These are phyloP conservation scores for Thraustochytrium aureum DNA, from an alignment of 352 stramenopile genomes.

Conservation along the genomic window DNA sequence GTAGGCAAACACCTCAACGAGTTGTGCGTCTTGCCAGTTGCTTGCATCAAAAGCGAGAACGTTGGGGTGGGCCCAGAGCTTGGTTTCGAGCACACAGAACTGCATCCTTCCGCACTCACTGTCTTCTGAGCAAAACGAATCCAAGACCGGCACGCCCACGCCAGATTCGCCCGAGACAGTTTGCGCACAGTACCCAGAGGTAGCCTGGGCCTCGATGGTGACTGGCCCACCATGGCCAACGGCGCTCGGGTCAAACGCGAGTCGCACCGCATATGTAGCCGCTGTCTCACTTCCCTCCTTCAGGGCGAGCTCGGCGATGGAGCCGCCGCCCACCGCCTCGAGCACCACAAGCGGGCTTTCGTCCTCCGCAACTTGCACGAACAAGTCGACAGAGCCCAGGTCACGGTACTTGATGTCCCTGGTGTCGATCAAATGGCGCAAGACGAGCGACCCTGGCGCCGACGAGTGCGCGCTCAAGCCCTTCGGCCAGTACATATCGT, in stretches of 20 bases:
- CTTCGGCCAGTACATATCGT: conserved; percentile 11
- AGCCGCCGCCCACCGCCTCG: background rate
- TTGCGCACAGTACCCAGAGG: conserved; percentile 36
- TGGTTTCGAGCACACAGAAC: conserved; percentile 19
- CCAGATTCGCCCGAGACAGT: background rate
- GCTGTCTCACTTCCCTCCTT: background rate
- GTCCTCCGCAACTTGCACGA: conserved; percentile 30
- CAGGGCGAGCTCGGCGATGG: background rate
- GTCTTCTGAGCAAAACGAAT: conserved; percentile 34
- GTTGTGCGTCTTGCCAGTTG: background rate
- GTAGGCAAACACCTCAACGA: background rate
- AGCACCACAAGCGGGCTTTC: background rate
- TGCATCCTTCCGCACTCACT: conserved; percentile 25
- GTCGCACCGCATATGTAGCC: background rate
- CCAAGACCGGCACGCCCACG: background rate
- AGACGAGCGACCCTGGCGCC: background rate
- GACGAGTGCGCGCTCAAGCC: background rate
- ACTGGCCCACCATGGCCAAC: background rate
- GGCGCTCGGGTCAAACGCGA: background rate
- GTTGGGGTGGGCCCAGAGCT: background rate
- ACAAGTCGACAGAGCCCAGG: conserved; percentile 4
- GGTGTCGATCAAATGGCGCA: conserved; percentile 6
- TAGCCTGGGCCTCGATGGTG: background rate
- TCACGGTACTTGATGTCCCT: background rate
- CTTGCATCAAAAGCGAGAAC: conserved; percentile 3